These are phyloP conservation scores for Fraxinus excelsior DNA, from an alignment of 257 asterid species.

Conservation along the genomic window DNA sequence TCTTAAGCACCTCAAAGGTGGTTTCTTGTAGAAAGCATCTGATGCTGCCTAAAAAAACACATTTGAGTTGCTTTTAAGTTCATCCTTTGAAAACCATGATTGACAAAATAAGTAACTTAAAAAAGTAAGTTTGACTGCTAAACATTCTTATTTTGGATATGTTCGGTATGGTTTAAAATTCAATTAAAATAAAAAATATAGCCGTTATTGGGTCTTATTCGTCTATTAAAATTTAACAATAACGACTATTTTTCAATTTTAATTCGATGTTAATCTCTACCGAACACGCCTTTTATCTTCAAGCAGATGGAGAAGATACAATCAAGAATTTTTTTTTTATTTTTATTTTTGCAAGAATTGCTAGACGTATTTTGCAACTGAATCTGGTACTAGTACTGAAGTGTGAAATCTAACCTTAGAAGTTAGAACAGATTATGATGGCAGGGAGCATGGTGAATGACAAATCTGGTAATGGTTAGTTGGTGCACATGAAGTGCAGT, in stretches of 20 bases:
- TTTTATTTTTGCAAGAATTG: not conserved
- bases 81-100: not conserved
- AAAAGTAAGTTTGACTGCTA: too few relatives aligned
- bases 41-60: not conserved
- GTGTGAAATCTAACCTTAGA: not conserved
- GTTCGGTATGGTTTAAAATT: too few relatives aligned
- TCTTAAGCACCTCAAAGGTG: not conserved
- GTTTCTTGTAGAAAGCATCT: not conserved
- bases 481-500: slow-evolving; percentile 36
- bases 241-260: too few relatives aligned
- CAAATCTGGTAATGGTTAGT: slow-evolving; percentile 11
- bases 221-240: too few relatives aligned
- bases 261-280: too few relatives aligned
- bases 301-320: not conserved
- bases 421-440: slow-evolving; percentile 1
- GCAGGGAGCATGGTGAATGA: not conserved
- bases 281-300: too few relatives aligned
- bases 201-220: too few relatives aligned
- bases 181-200: too few relatives aligned
- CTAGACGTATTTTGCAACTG: not conserved
- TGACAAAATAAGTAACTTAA: not conserved
- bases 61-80: not conserved
- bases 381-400: not conserved
- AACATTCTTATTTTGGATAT: too few relatives aligned
- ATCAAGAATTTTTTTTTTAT: too few relatives aligned